Base-by-base conservation (phyloP, 2,329 filamentous ascomycete species). In the Epichloe scottii region DNA sequence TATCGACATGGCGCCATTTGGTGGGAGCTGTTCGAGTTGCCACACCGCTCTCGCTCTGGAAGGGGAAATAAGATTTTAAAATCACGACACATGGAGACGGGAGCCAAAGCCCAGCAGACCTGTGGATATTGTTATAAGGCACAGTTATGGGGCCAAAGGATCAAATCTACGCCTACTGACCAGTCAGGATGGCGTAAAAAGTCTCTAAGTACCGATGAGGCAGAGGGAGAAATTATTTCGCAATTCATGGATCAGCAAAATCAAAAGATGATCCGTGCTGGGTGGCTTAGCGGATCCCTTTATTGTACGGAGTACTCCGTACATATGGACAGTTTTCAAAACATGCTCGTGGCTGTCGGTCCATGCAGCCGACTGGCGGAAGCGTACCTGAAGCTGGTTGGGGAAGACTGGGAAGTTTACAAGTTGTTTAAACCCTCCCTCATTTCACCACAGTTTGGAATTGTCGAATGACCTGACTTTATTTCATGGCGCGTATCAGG, bases 151-250 rank as follows among this genome's bases (percentile, higher is more conserved):
- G 48, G 21, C 17, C 33, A 42, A 50, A 30, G 26, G 51, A 26
- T 26, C 17, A 14, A 47, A n/a, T 15, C 21, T 41, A 38, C 35
- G 35, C 33, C 38, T 49, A 46, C 50, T 50, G 51, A 48, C 52
- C 55, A 54, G 49, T 52, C 55, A 53, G 37, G 11, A 44, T 30
- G 8, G 39, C 40, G 21, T 23, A 21, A 42, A 19, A 17, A 12
- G 33, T 33, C 15, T 45, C 19, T 12, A 40, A 12, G 49, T 45
- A 54, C 38, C 46, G 51, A 54, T 53, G 52, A 52, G 52, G 47
- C 48, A 49, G 49, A 53, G 46, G 41, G 48, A 46, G 53, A 2
- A 39, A 43, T 43, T 30, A 58, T 56, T 58, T 55, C 56, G 56
- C 56, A 46, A 56, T 58, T 44, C 39, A 41, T 49, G 51, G 19